Conservation (phyloP, 1,139 yeast genomes). For the Candida tunisiensis region DNA sequence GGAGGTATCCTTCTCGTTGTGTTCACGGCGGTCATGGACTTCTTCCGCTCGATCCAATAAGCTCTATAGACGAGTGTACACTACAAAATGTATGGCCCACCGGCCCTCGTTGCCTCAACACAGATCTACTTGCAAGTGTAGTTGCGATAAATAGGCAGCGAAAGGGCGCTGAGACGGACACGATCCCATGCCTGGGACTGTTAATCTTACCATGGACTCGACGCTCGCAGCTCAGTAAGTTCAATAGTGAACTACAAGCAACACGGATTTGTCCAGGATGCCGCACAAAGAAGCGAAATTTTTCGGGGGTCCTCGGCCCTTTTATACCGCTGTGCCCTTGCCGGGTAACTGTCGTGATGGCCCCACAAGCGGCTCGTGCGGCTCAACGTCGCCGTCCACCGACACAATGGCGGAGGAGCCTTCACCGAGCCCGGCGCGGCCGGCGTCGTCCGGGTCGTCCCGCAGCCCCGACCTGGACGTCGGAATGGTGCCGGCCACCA, state of each 20-base stretch:
- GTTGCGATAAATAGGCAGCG: slow-evolving; percentile 17
- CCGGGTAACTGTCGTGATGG: not conserved
- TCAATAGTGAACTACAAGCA: slow-evolving; percentile 30
- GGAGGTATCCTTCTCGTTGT: slow-evolving; percentile 97
- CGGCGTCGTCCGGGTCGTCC: no score
- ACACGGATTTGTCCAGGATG: slow-evolving; percentile 58
- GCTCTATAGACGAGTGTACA: slow-evolving; percentile 1
- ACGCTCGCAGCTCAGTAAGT: no score
- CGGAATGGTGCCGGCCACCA: slow-evolving; percentile 12
- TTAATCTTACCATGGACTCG: slow-evolving; percentile 48
- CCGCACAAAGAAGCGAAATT: slow-evolving; percentile 34
- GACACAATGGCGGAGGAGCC: no score
- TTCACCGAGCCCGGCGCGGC: no score
- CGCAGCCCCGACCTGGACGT: no score
- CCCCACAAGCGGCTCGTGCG: no score
- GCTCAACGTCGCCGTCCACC: no score
- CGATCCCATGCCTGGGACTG: slow-evolving; percentile 17
- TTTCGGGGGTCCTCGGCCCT: slow-evolving; percentile 7
- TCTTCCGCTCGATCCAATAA: slow-evolving; percentile 28
- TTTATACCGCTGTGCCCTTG: not conserved
- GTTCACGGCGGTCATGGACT: slow-evolving; percentile 87
- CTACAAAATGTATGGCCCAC: slow-evolving; percentile 34
- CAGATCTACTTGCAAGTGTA: slow-evolving; percentile 20
- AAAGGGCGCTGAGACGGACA: slow-evolving; percentile 47
- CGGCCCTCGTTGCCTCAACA: slow-evolving; percentile 35